A percentile compares a stretch with the other conserved stretches of the same genome.
phyloP scores from a whole-genome alignment of 306 rosid species.

The Begonia loranthoides region DNA sequence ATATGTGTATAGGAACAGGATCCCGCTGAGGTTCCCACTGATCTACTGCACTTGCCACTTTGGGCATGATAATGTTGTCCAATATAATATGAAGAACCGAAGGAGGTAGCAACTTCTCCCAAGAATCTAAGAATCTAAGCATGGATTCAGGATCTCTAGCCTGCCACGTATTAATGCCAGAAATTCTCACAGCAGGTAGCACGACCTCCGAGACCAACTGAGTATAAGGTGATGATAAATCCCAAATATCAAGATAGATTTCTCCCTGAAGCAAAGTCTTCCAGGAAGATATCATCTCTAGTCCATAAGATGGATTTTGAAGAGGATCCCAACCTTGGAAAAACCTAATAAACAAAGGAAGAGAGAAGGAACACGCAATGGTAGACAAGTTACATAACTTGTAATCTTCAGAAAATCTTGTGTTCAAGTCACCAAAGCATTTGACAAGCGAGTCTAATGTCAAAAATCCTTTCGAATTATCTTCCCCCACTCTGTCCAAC shows the following conservation, averaged over 20 bases:
- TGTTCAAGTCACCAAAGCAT: conserved; percentile 41
- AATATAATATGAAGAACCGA: conserved; percentile 47
- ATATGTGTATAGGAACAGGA: conserved; percentile 78
- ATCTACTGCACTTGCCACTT: conserved; percentile 63
- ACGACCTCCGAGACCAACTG: conserved; percentile 80
- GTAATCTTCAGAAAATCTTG: conserved; percentile 44
- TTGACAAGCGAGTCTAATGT: conserved; percentile 64
- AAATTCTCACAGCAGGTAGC: conserved; percentile 75
- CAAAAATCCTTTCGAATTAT: conserved; percentile 42
- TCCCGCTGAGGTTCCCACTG: conserved; percentile 90
- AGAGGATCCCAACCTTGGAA: conserved; percentile 96
- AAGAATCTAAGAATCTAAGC: conserved; percentile 62
- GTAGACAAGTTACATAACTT: conserved; percentile 74
- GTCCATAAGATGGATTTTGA: conserved; percentile 54
- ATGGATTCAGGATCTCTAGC: conserved; percentile 91
- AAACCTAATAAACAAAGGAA: conserved; percentile 64
- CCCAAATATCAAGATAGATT: conserved; percentile 64
- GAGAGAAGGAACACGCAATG: conserved; percentile 74
- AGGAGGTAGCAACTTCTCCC: conserved; percentile 73
- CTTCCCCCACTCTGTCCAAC: conserved; percentile 42
- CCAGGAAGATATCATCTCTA: conserved; percentile 59
- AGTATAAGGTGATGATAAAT: conserved; percentile 44
- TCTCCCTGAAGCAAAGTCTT: conserved; percentile 54
- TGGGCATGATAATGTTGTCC: conserved; percentile 67
- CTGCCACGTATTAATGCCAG: conserved; percentile 82